Evolutionary conservation across 305 asterid species (phyloP).

Genomic region (Fraxinus xanthoxyloides): DNA sequence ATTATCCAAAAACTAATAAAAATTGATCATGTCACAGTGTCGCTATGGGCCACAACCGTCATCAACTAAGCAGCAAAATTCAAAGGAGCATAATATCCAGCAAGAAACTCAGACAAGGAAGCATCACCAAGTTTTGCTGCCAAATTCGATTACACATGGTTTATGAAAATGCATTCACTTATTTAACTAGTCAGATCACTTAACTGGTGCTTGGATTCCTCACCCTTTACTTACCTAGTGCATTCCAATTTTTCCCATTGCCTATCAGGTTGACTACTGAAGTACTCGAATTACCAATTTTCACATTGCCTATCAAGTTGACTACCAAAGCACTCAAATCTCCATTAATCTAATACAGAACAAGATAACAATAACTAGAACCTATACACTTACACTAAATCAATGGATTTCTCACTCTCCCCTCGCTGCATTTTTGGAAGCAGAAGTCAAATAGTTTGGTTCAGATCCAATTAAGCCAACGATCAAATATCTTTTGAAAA

Average conservation of each 20-base stretch:
- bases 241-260: neutral
- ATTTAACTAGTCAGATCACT: neutral
- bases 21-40: neutral
- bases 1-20: neutral
- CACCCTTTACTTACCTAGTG: neutral
- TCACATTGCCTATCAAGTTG: neutral
- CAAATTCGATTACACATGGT: neutral
- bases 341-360: neutral
- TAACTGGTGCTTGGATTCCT: neutral
- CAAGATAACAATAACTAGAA: neutral
- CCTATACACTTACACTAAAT: neutral
- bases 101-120: neutral
- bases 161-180: neutral
- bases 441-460: neutral
- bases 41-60: neutral
- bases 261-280: neutral
- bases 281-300: too few relatives aligned
- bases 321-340: neutral
- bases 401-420: neutral
- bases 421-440: neutral
- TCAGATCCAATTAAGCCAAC: neutral
- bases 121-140: neutral
- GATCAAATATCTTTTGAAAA: neutral
- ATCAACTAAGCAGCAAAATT: neutral
- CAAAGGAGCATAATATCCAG: neutral